phyloP scores from a whole-genome alignment of 1,284 basidiomycete genomes.

The Cerrena zonata region DNA sequence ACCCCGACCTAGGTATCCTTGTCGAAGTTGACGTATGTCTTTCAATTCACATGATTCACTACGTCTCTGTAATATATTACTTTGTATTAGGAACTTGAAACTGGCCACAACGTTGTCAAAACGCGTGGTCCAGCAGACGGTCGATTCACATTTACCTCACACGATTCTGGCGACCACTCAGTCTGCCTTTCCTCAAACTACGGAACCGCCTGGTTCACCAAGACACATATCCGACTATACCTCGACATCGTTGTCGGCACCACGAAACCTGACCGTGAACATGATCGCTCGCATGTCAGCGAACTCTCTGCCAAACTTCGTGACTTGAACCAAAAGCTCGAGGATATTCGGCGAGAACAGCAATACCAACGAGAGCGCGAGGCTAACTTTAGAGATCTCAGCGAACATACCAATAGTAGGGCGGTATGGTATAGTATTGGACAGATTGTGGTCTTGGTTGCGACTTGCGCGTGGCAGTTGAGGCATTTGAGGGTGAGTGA shows the following conservation, averaged over 20 bases:
- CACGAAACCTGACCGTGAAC: conserved; percentile 75
- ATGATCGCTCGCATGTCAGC: conserved; percentile 82
- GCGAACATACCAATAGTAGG: conserved; percentile 81
- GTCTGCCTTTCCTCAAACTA: conserved; percentile 92
- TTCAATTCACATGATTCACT: neutral
- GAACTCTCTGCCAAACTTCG: conserved; percentile 83
- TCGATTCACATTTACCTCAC: conserved; percentile 94
- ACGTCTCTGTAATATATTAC: conserved; percentile 4
- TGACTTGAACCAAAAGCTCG: conserved; percentile 88
- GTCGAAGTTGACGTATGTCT: conserved; percentile 80
- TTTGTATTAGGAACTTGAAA: conserved; percentile 65
- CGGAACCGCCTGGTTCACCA: conserved; percentile 58
- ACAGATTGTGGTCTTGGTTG: conserved; percentile 82
- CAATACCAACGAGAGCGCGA: conserved; percentile 97
- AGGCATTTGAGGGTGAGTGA: conserved; percentile 77
- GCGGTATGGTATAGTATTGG: conserved; percentile 90
- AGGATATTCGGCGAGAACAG: conserved; percentile 91
- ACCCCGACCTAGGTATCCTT: conserved; percentile 80
- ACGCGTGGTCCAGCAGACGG: conserved; percentile 86
- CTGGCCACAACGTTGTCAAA: conserved; percentile 72
- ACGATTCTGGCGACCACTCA: conserved; percentile 92
- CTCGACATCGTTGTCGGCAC: conserved; percentile 89
- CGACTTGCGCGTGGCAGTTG: conserved; percentile 89
- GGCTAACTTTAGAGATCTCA: conserved; percentile 83
- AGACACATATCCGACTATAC: conserved; percentile 88